These are phyloP conservation scores for Microcyclosporella mali DNA, from an alignment of 2,329 filamentous ascomycete species.

Conservation along the genomic window DNA sequence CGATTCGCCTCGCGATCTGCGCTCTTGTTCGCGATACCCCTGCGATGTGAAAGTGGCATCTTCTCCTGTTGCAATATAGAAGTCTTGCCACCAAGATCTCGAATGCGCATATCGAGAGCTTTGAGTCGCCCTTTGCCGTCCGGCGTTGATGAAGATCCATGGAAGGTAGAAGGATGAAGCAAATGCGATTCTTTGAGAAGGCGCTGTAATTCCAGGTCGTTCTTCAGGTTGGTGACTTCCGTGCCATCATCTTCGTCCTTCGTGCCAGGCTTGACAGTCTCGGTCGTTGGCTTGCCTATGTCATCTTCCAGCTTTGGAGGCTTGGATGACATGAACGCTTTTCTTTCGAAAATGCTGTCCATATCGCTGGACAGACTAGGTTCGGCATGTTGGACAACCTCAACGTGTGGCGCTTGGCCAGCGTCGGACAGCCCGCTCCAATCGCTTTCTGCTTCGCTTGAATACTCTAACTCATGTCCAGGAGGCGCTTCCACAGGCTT, in stretches of 20 bases:
- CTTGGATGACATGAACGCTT: slow-evolving; percentile 40
- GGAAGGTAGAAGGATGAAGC: slow-evolving; percentile 54
- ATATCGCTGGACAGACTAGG: slow-evolving; percentile 8
- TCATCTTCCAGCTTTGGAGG: slow-evolving; percentile 37
- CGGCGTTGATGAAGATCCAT: slow-evolving; percentile 41
- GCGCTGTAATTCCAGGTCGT: slow-evolving; percentile 86
- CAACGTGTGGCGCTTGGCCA: slow-evolving; percentile 35
- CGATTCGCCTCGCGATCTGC: slow-evolving; percentile 61
- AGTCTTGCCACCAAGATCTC: slow-evolving; percentile 69
- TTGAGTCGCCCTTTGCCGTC: slow-evolving; percentile 70
- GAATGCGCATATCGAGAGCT: slow-evolving; percentile 76
- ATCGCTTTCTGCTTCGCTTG: slow-evolving; percentile 42
- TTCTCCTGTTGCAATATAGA: slow-evolving; percentile 72
- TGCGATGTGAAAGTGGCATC: slow-evolving; percentile 83
- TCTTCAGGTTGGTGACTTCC: slow-evolving; percentile 66
- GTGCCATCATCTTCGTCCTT: slow-evolving; percentile 45
- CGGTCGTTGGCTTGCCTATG: slow-evolving; percentile 21
- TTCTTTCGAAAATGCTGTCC: not conserved
- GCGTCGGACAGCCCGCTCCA: slow-evolving; percentile 60
- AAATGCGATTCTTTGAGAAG: slow-evolving; percentile 89
- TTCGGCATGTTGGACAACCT: slow-evolving; percentile 38
- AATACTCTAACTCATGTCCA: slow-evolving; percentile 21
- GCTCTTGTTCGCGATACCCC: slow-evolving; percentile 71
- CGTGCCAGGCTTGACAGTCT: slow-evolving; percentile 15
- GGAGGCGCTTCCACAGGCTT: slow-evolving; percentile 27